Evolutionary conservation across 768 basidiomycete genomes (phyloP).

Genomic region (Asterophora parasitica): DNA sequence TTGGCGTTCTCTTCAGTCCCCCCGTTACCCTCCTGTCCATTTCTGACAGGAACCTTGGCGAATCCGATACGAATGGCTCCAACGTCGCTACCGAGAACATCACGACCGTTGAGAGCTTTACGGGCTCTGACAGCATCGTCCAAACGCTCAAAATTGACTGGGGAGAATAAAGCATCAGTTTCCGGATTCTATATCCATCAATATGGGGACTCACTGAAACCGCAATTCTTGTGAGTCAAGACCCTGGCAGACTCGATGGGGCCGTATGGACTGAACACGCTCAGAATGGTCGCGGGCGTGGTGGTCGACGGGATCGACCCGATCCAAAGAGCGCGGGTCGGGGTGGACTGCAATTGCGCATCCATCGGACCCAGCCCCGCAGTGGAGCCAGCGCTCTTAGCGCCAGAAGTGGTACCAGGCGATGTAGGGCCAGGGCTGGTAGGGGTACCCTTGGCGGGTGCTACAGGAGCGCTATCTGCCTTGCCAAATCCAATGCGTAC

Average conservation of each 20-base stretch:
- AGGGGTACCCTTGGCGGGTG: slow-evolving; percentile 74
- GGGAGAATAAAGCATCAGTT: slow-evolving; percentile 11
- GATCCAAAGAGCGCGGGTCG: slow-evolving; percentile 96
- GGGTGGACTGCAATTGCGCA: slow-evolving; percentile 83
- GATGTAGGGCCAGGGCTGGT: slow-evolving; percentile 64
- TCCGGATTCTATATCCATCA: slow-evolving; percentile 4
- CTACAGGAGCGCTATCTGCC: slow-evolving; percentile 91
- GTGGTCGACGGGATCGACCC: slow-evolving; percentile 95
- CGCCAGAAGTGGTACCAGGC: slow-evolving; percentile 41
- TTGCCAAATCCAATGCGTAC: slow-evolving; percentile 99
- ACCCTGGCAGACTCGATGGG: slow-evolving; percentile 97
- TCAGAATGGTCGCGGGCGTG: slow-evolving; percentile 89
- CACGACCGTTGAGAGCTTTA: slow-evolving; percentile 92
- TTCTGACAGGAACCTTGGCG: slow-evolving; percentile 93
- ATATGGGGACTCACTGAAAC: slow-evolving; percentile 58
- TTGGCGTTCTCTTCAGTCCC: slow-evolving; percentile 59
- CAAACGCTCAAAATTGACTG: slow-evolving; percentile 95
- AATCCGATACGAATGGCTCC: slow-evolving; percentile 97
- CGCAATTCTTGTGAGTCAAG: slow-evolving; percentile 95
- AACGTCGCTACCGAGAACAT: slow-evolving; percentile 93
- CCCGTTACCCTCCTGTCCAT: slow-evolving; percentile 58
- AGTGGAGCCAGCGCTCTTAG: slow-evolving; percentile 44
- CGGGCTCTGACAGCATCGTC: slow-evolving; percentile 96
- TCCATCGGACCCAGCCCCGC: slow-evolving; percentile 68
- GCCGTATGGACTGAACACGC: slow-evolving; percentile 96